Evolutionary conservation across 2,329 filamentous ascomycete species (phyloP), one percentile per base, ranked within the genome.

Genomic region (Didymella pinodella): DNA sequence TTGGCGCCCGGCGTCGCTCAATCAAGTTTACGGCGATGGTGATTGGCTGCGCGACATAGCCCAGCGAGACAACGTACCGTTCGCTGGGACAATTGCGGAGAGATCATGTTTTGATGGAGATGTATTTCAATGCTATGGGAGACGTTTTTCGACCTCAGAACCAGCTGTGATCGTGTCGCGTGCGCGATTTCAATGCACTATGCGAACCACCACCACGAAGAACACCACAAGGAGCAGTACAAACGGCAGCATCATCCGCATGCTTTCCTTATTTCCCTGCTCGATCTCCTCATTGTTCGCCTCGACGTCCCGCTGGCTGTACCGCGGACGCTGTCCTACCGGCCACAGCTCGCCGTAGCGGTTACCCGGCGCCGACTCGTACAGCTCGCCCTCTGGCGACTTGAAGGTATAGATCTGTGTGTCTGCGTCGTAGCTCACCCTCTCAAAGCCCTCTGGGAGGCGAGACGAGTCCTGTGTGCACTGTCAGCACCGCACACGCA

Each of bases 201-300:
- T 48, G 5, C 63, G 62, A 46, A 77, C 70, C 43, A 87, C 65
- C 18, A 80, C 69, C 32, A 86, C 67, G 47, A 87, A 71, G 59
- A 81, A 83, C 16, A 86, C 65, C 4, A 84, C 76, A 52, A 85
- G 78, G 34, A 87, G 71, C 60, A 86, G 72, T 53, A 83, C 84
- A 73, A 86, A 87, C 68, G 86, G 86, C 67, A 87, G 77, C 63
- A 87, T 75, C n/a, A 80, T 78, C 29, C 85, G 79, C 80, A 84
- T 83, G 6, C 84, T 82, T 31, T 75, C 74, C 38, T 70, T 50
- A 47, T 76, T 64, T 61, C 63, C 52, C 16, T 54, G 57, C 47
- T 67, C 58, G 18, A 74, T 59, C 18, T 52, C 43, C 25, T 49
- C 54, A 51, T 74, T 66, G 49, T 65, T 66, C 11, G 49, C 48